These are phyloP conservation scores for Phanerodontia chrysosporium DNA, from an alignment of 768 basidiomycete genomes.

Conservation along the genomic window DNA sequence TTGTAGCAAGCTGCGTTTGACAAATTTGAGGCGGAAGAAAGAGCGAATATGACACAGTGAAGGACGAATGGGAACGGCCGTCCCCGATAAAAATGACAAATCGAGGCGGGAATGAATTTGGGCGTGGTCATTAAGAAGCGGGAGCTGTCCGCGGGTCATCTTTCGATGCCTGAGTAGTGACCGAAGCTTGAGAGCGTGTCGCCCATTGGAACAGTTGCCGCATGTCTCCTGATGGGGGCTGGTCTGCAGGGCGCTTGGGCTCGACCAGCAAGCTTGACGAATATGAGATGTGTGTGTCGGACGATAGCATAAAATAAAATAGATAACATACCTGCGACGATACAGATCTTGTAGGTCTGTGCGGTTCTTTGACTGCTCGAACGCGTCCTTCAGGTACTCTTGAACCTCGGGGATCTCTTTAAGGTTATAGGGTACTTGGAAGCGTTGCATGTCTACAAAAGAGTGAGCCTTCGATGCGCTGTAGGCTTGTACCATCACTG, in stretches of 20 bases:
- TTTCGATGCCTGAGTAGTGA: slow-evolving; percentile 22
- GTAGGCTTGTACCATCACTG: neutral
- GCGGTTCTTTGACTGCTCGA: slow-evolving; percentile 69
- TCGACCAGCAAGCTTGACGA: slow-evolving; percentile 70
- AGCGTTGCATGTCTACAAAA: slow-evolving; percentile 79
- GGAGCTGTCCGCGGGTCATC: neutral
- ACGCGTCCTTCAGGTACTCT: slow-evolving; percentile 65
- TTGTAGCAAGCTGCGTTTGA: neutral
- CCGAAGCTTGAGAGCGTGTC: slow-evolving; percentile 48
- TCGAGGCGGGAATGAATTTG: neutral
- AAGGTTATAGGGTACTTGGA: slow-evolving; percentile 82
- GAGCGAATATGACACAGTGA: neutral
- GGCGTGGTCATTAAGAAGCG: neutral
- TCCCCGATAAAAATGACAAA: neutral
- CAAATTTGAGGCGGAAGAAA: neutral
- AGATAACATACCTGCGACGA: slow-evolving; percentile 66
- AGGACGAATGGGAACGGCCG: neutral
- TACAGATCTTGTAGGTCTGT: slow-evolving; percentile 86
- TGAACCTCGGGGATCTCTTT: slow-evolving; percentile 90
- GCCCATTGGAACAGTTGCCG: slow-evolving; percentile 81
- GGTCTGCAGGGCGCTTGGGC: slow-evolving; percentile 75
- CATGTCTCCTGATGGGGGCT: slow-evolving; percentile 58
- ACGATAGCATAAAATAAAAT: neutral
- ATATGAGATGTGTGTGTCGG: neutral
- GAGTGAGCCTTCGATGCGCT: neutral